Evolutionary conservation across 148 eudicot genomes (phyloP).

Genomic region (Silene latifolia): DNA sequence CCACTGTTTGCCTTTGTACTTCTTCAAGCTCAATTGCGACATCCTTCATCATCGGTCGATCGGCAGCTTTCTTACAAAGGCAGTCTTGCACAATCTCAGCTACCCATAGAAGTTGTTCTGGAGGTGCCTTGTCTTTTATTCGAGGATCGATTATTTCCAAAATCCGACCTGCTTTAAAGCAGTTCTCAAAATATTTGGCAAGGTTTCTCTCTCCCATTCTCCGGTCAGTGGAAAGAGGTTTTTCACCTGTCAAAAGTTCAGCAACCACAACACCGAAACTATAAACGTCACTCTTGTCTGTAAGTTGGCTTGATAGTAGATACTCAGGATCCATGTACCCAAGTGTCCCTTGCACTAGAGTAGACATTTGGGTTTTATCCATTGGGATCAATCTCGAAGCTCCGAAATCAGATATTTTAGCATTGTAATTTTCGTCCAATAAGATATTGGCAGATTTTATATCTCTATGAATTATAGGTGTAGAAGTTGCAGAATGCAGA

Average conservation of each 20-base stretch:
- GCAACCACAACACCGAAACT: conserved; percentile 22
- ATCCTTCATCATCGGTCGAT: conserved; percentile 32
- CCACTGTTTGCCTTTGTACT: too few species aligned
- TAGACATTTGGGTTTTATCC: conserved; percentile 21
- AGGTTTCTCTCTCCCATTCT: conserved; percentile 8
- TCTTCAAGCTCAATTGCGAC: conserved; percentile 16
- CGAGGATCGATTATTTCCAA: conserved; percentile 22
- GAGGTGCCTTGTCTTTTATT: conserved; percentile 17
- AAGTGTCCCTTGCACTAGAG: conserved; percentile 23
- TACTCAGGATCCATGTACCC: conserved; percentile 26
- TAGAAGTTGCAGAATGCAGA: conserved; percentile 11
- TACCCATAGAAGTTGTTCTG: too few species aligned
- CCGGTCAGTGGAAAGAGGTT: not conserved
- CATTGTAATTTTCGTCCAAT: conserved; percentile 11
- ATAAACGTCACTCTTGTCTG: conserved; percentile 21
- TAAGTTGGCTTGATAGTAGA: conserved; percentile 15
- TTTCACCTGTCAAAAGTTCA: conserved; percentile 14
- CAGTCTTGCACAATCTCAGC: conserved; percentile 16
- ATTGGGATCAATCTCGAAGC: conserved; percentile 17
- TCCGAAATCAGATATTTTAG: conserved; percentile 19
- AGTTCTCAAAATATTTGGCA: conserved; percentile 6
- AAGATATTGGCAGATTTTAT: conserved; percentile 20
- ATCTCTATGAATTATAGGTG: conserved; percentile 26
- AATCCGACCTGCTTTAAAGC: not conserved
- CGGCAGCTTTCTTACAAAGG: conserved; percentile 21